Conservation (phyloP, 2,329 filamentous ascomycete genomes). For the Cercospora sesami region DNA sequence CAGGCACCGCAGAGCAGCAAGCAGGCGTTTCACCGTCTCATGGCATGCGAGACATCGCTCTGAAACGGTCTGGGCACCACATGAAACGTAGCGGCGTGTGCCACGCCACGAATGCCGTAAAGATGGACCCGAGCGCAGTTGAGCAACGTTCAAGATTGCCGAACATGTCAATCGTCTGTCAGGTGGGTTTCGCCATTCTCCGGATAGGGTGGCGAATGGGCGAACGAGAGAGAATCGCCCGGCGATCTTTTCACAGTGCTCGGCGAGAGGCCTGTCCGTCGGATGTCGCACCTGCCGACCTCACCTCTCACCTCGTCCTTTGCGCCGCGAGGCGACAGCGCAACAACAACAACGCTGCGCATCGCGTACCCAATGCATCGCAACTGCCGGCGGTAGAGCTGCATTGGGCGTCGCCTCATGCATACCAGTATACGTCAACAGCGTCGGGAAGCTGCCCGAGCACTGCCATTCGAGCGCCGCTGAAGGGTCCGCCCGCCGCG, state of each 20-base stretch:
- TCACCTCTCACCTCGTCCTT: conserved; percentile 6
- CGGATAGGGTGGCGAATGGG: background rate
- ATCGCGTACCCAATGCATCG: background rate
- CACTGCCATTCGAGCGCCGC: conserved; percentile 12
- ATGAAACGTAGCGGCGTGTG: conserved; percentile 8
- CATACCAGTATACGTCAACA: conserved; percentile 4
- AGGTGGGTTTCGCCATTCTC: background rate
- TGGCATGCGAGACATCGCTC: conserved; percentile 11
- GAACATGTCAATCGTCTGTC: background rate
- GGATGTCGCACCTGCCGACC: conserved; percentile 1
- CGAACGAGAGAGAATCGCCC: background rate
- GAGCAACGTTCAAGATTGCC: background rate
- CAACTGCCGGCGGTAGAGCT: conserved; percentile 13
- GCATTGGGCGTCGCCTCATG: conserved; percentile 1
- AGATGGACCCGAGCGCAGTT: conserved; percentile 2
- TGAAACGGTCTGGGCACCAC: conserved; percentile 8
- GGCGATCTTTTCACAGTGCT: background rate
- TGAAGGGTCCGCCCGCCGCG: conserved; percentile 9
- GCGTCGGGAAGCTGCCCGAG: conserved; percentile 5
- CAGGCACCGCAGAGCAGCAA: conserved; percentile 7
- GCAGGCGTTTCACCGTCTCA: conserved; percentile 8
- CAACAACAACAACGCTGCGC: background rate
- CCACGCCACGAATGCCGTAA: conserved; percentile 9
- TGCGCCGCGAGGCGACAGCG: background rate
- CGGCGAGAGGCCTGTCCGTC: background rate